Conservation (phyloP, 768 basidiomycete species). For the Lactarius evosmus region DNA sequence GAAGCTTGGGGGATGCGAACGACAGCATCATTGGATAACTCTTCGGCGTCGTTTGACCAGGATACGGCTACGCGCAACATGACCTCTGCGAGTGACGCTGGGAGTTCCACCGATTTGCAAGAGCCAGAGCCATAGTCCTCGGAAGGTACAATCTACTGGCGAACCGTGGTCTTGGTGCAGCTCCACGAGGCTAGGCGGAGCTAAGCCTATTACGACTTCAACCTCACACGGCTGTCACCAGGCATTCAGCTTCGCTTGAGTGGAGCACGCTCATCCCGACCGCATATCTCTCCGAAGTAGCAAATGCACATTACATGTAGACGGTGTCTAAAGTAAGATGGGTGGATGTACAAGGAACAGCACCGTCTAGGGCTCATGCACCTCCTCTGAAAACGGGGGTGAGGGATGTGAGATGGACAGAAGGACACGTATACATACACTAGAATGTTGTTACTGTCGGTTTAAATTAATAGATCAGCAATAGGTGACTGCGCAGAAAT, state of each 20-base stretch:
- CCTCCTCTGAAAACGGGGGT: conserved; percentile 55
- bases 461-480: conserved; percentile 25
- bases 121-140: background rate
- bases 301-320: background rate
- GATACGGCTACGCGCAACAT: no score
- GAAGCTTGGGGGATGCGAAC: conserved; percentile 29
- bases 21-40: background rate
- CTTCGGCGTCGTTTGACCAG: background rate
- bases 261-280: background rate
- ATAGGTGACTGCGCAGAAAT: conserved; percentile 1
- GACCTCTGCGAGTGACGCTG: background rate
- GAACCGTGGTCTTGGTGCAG: background rate
- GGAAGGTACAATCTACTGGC: background rate
- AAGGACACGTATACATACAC: conserved; percentile 63
- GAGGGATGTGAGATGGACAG: conserved; percentile 23
- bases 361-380: conserved; percentile 44
- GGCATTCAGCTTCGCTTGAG: background rate
- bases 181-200: background rate
- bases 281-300: background rate
- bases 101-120: background rate
- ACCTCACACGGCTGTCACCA: background rate
- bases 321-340: conserved; percentile 18
- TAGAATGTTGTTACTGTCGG: conserved; percentile 87
- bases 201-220: background rate
- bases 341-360: conserved; percentile 20